Evolutionary conservation across 31 red algal genomes (phyloP), one percentile per base, ranked within the genome.

Genomic region (Asparagopsis taxiformis): DNA sequence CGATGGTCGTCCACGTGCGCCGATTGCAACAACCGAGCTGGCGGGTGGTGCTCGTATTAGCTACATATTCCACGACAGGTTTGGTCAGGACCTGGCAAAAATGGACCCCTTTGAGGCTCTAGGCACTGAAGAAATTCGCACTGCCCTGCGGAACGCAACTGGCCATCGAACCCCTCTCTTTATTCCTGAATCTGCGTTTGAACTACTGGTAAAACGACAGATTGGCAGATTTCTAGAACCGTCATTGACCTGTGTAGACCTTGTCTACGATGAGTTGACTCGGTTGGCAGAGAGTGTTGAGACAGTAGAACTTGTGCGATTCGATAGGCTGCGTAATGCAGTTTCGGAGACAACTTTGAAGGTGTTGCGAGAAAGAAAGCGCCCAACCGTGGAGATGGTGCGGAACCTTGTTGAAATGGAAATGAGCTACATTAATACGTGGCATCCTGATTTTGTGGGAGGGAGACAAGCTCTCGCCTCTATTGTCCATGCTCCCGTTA

Each of bases 371-470:
- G 70, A 82, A 59, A 65, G 77, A 25, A 95, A 94, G 50, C 26
- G 72, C 11, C 87, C 88, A 6, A 88, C 91, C 20, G 35, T 82
- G 17, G 62, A 91, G 72, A 91, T 92, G 96, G 76, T 99, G 4
- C 74, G 79, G 16, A 90, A 98, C 65, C 65, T 98, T 7, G 63
- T 98, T 3, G 84, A 84, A 41, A 98, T 98, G 94, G 94, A 98
- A 55, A 93, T 87, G 68, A 87, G 85, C 29, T 98, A 94, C 67
- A 93, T 98, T 51, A 93, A 93, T 30, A 93, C 90, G 34, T 82
- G 90, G 73, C 95, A 98, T 70, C 90, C 90, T 33, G 91, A 94
- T 50, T 98, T 98, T 80, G 82, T 98, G 29, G 95, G 95, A 36
- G 95, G 90, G 31, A 87, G 60, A 37, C 73, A 75, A 68, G 85